These are phyloP conservation scores for Pseudopithomyces chartarum DNA, from an alignment of 2,329 filamentous ascomycete genomes.

Conservation along the genomic window DNA sequence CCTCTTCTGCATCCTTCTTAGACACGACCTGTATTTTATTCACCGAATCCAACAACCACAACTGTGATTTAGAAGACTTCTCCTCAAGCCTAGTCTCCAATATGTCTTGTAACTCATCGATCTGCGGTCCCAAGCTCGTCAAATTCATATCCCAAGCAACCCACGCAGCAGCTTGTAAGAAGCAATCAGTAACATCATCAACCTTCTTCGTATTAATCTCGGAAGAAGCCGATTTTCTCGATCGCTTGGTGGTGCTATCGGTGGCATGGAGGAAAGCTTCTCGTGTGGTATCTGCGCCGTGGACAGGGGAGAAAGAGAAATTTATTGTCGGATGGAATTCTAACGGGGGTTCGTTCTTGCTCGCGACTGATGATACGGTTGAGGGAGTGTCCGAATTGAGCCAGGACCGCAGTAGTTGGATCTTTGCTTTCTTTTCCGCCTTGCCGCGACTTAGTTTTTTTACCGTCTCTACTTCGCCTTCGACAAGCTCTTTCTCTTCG, in stretches of 20 bases:
- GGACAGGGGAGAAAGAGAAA: slow-evolving; percentile 15
- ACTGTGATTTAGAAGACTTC: too few species aligned
- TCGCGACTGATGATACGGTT: slow-evolving; percentile 12
- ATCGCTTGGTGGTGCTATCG: neutral
- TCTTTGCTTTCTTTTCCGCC: slow-evolving; percentile 64
- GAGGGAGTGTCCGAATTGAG: slow-evolving; percentile 17
- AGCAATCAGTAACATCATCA: slow-evolving; percentile 80
- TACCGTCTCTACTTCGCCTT: slow-evolving; percentile 25
- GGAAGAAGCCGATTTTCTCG: slow-evolving; percentile 1
- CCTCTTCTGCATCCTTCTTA: too few species aligned
- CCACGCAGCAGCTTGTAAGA: slow-evolving; percentile 79
- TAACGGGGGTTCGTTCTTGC: neutral
- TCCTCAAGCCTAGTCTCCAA: neutral
- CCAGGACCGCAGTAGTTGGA: slow-evolving; percentile 59
- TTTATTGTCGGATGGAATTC: slow-evolving; percentile 18
- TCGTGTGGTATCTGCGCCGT: slow-evolving; percentile 4
- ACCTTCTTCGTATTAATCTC: slow-evolving; percentile 58
- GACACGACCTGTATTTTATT: too few species aligned
- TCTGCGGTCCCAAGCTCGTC: neutral
- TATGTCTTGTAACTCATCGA: neutral
- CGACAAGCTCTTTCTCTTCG: neutral
- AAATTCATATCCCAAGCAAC: slow-evolving; percentile 72
- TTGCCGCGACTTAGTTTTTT: slow-evolving; percentile 48
- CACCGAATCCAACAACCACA: too few species aligned
- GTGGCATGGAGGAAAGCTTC: slow-evolving; percentile 10